phyloP scores from a whole-genome alignment of 73 alveolate genomes.

The Paramecium biaurelia region DNA sequence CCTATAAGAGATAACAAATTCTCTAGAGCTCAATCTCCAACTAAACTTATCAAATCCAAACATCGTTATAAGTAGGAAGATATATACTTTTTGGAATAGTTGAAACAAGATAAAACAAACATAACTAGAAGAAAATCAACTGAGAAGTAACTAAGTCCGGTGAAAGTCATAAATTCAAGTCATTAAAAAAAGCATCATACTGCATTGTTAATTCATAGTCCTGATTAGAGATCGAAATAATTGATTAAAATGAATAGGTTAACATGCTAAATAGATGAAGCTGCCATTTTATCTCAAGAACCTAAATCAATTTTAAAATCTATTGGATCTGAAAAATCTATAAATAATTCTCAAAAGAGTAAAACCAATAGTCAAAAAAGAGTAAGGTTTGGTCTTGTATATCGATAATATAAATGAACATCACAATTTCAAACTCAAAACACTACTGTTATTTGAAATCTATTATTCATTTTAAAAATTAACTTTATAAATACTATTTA shows the following conservation, averaged over 20 bases:
- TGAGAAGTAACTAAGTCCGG: neutral
- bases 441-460: neutral
- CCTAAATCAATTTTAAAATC: neutral
- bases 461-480: neutral
- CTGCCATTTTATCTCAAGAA: neutral
- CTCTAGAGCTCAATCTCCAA: neutral
- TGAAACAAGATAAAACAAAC: neutral
- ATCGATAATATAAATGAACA: neutral
- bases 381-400: neutral
- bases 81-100: neutral
- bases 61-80: neutral
- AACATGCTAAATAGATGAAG: neutral
- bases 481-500: neutral
- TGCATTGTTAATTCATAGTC: neutral
- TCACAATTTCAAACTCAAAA: neutral
- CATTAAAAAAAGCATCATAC: neutral
- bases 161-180: neutral
- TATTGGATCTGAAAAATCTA: neutral
- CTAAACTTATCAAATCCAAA: neutral
- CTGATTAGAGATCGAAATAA: neutral
- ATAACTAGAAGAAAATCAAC: neutral
- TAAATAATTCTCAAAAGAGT: neutral
- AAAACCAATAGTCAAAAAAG: neutral
- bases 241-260: neutral
- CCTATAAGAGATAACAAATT: neutral